Evolutionary conservation across 2,329 filamentous ascomycete species (phyloP).

Genomic region (Calonectria pseudoreteaudii): DNA sequence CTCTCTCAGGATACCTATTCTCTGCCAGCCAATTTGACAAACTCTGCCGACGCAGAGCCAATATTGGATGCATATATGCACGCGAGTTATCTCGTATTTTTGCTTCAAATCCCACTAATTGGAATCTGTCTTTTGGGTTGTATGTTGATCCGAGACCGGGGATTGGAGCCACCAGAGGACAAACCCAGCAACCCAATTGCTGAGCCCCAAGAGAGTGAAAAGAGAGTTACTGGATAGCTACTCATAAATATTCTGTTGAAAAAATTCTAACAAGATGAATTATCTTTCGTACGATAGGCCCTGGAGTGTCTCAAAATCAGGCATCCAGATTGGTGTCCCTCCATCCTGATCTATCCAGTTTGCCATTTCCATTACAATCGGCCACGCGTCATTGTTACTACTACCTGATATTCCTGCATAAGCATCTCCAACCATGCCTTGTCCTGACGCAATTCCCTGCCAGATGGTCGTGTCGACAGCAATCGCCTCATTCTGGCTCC

Average conservation of each 20-base stretch:
- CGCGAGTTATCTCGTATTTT: conserved; percentile 10
- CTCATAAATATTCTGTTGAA: background rate
- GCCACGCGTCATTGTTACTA: background rate
- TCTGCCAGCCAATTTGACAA: background rate
- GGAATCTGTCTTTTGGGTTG: conserved; percentile 11
- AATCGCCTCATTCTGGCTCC: background rate
- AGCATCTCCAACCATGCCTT: background rate
- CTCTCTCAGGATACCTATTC: conserved; percentile 10
- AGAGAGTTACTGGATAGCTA: background rate
- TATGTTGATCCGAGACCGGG: conserved; percentile 12
- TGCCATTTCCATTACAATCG: background rate
- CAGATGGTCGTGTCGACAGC: no score
- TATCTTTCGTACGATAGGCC: background rate
- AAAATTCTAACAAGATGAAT: background rate
- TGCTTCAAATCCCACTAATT: conserved; percentile 12
- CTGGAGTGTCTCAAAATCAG: conserved; percentile 2
- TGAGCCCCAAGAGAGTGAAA: background rate
- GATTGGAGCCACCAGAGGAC: conserved; percentile 7
- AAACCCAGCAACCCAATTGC: background rate
- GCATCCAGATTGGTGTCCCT: background rate
- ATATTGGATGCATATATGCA: conserved; percentile 17
- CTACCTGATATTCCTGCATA: background rate
- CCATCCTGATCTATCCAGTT: conserved; percentile 4
- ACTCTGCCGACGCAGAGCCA: background rate
- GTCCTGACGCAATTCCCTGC: background rate